Conservation (phyloP, 2,329 filamentous ascomycete species). For the Fusarium sp. region DNA sequence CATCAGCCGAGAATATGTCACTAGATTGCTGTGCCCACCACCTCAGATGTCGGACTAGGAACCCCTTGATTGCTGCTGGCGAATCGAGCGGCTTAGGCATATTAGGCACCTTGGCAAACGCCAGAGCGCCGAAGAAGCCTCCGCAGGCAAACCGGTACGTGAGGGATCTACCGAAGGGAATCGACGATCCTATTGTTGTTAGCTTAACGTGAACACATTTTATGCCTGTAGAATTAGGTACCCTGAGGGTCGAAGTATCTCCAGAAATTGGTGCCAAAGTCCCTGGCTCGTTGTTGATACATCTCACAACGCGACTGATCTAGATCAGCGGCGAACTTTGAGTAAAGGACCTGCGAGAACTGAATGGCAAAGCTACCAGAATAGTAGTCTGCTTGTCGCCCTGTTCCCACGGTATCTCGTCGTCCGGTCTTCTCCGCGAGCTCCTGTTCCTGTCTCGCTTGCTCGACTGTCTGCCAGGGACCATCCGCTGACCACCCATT, state of each 20-base stretch:
- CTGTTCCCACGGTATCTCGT: conserved; percentile 34
- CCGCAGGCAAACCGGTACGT: conserved; percentile 62
- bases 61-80: conserved; percentile 56
- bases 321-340: conserved; percentile 53
- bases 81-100: conserved; percentile 50
- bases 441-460: conserved; percentile 16
- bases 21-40: conserved; percentile 57
- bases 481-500: conserved; percentile 61
- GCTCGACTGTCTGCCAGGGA: conserved; percentile 46
- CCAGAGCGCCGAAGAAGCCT: conserved; percentile 58
- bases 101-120: conserved; percentile 51
- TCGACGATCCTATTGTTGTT: conserved; percentile 53
- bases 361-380: conserved; percentile 64
- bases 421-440: conserved; percentile 22
- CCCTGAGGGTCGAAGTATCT: conserved; percentile 58
- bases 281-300: conserved; percentile 51
- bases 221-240: conserved; percentile 10
- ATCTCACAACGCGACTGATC: conserved; percentile 50
- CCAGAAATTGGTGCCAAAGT: conserved; percentile 56
- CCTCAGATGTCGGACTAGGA: conserved; percentile 58
- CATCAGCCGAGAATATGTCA: conserved; percentile 59
- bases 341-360: conserved; percentile 59
- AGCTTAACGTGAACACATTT: too few relatives aligned
- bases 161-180: conserved; percentile 61
- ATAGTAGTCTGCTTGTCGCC: conserved; percentile 60